phyloP scores from a whole-genome alignment of 257 asterid genomes.

The Solanum habrochaites region DNA sequence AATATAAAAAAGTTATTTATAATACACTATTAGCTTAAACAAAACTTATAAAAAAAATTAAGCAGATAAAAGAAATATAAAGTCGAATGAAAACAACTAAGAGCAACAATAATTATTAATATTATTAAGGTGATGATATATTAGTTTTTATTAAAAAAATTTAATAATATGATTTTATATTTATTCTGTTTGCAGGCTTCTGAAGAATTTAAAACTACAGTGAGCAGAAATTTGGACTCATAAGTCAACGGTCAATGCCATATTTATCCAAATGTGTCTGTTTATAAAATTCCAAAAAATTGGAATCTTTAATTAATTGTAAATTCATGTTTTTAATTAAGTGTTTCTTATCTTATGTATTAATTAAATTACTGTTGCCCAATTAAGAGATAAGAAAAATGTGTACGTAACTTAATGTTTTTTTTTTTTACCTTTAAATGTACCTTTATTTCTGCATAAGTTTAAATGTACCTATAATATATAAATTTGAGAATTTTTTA shows the following conservation, averaged over 20 bases:
- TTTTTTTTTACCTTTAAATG: neutral
- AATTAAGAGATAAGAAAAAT: neutral
- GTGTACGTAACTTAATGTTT: neutral
- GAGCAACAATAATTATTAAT: neutral
- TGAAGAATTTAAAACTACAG: constrained; percentile 61
- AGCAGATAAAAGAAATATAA: no score
- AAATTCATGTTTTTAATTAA: neutral
- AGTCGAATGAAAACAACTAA: neutral
- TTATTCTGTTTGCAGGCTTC: constrained; percentile 25
- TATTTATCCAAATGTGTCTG: neutral
- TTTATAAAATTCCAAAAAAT: neutral
- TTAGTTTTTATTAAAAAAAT: neutral
- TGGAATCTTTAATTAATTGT: neutral
- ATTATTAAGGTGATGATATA: neutral
- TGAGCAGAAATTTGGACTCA: neutral
- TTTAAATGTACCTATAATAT: neutral
- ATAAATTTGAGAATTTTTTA: neutral
- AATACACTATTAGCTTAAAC: rapidly evolving
- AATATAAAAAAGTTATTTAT: neutral
- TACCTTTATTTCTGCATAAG: neutral
- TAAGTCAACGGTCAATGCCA: neutral
- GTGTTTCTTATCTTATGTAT: neutral
- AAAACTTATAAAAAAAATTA: no score
- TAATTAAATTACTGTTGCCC: neutral
- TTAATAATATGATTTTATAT: neutral